phyloP scores from a whole-genome alignment of 2,329 filamentous ascomycete species.

The Cladorrhinum sp. region DNA sequence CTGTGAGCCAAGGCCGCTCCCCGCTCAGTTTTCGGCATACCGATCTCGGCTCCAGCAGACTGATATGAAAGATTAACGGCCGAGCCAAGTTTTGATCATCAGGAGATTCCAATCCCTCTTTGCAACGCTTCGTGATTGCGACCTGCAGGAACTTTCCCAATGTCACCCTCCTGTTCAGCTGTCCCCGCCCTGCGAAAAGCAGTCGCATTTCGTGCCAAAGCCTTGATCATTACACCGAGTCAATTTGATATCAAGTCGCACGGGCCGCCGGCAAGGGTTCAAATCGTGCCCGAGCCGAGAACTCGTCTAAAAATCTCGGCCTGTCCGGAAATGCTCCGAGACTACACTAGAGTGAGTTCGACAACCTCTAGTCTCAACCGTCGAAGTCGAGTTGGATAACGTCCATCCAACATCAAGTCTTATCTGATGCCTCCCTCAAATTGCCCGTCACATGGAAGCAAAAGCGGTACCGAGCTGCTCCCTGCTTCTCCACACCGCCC shows the following conservation, averaged over 20 bases:
- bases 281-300: background rate
- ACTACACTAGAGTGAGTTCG: no score
- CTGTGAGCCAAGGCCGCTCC: constrained; percentile 8
- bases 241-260: background rate
- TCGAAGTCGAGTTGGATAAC: background rate
- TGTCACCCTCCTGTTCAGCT: background rate
- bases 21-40: constrained; percentile 19
- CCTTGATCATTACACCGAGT: background rate
- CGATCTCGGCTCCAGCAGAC: constrained; percentile 21
- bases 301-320: background rate
- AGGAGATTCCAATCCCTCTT: background rate
- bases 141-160: background rate
- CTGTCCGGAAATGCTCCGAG: background rate
- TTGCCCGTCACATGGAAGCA: background rate
- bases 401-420: background rate
- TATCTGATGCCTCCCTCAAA: background rate
- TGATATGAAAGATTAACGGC: background rate
- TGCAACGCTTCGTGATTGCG: background rate
- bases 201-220: background rate
- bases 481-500: background rate
- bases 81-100: background rate
- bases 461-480: background rate
- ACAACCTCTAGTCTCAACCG: no score
- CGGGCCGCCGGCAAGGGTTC: background rate
- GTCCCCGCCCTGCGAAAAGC: background rate